Conservation (phyloP, 2,329 filamentous ascomycete species). For the Claviceps purpurea region DNA sequence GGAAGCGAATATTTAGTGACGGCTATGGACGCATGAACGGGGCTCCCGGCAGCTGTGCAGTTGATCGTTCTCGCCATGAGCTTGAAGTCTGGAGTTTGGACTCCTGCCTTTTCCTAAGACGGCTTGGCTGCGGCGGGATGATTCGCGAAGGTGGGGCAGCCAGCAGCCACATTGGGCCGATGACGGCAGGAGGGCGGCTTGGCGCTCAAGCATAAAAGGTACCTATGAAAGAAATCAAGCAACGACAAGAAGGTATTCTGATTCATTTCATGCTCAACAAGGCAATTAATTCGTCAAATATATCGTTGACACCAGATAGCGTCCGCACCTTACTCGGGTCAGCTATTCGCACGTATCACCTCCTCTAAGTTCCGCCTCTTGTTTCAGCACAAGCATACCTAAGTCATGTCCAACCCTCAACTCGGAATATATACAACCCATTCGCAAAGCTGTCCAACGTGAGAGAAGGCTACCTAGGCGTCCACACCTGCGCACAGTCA, state of each 20-base stretch:
- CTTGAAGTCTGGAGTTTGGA: too few relatives aligned
- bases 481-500: background rate
- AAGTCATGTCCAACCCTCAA: too few relatives aligned
- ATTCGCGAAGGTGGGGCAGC: background rate
- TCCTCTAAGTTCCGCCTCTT: background rate
- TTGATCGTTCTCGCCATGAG: background rate
- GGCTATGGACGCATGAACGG: background rate
- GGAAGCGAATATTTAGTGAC: background rate
- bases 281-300: background rate
- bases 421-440: too few relatives aligned
- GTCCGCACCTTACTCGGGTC: background rate
- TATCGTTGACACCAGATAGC: background rate
- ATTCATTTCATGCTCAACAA: background rate
- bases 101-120: too few relatives aligned
- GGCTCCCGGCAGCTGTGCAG: background rate
- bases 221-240: background rate
- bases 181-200: background rate
- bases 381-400: background rate
- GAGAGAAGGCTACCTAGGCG: background rate
- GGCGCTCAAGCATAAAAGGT: too few relatives aligned
- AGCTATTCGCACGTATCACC: background rate
- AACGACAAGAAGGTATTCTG: background rate
- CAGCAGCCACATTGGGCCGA: background rate
- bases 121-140: background rate
- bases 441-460: too few relatives aligned